Percentiles rank a stretch among this genome's conserved stretches.
Conservation (phyloP, 768 basidiomycete species). For the Boletus tomentosulus region DNA sequence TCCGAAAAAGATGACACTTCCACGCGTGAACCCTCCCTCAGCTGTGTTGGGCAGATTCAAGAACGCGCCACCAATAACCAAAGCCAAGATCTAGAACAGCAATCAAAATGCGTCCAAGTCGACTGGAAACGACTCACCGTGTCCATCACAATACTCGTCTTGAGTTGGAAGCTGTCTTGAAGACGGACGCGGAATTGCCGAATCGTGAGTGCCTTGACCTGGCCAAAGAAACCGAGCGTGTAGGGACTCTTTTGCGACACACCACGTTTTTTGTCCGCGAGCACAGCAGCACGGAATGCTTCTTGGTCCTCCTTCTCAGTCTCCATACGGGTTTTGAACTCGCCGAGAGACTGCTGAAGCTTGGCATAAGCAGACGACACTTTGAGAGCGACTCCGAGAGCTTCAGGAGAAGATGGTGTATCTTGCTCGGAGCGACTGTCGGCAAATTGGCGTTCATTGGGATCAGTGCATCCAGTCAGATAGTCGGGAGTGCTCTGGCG, state of each 20-base stretch:
- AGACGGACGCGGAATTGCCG: constrained; percentile 71
- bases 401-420: constrained; percentile 61
- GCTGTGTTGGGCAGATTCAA: constrained; percentile 69
- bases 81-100: constrained; percentile 22
- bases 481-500: constrained; percentile 87
- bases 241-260: constrained; percentile 79
- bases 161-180: constrained; percentile 76
- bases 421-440: constrained; percentile 52
- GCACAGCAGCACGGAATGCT: constrained; percentile 71
- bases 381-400: constrained; percentile 61
- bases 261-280: constrained; percentile 71
- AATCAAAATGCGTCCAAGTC: background rate
- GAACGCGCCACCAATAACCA: constrained; percentile 73
- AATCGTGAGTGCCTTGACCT: constrained; percentile 64
- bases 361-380: constrained; percentile 42
- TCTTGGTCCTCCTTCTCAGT: constrained; percentile 66
- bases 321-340: constrained; percentile 55
- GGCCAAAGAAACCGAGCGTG: constrained; percentile 72
- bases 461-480: constrained; percentile 78
- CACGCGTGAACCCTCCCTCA: constrained; percentile 83
- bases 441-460: constrained; percentile 79
- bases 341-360: constrained; percentile 45
- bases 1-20: constrained; percentile 72
- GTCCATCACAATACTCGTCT: constrained; percentile 62
- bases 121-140: constrained; percentile 40